Percentiles rank a stretch among this genome's conserved stretches.
Conservation (phyloP, 306 rosid genomes). For the Begonia peltatifolia region DNA sequence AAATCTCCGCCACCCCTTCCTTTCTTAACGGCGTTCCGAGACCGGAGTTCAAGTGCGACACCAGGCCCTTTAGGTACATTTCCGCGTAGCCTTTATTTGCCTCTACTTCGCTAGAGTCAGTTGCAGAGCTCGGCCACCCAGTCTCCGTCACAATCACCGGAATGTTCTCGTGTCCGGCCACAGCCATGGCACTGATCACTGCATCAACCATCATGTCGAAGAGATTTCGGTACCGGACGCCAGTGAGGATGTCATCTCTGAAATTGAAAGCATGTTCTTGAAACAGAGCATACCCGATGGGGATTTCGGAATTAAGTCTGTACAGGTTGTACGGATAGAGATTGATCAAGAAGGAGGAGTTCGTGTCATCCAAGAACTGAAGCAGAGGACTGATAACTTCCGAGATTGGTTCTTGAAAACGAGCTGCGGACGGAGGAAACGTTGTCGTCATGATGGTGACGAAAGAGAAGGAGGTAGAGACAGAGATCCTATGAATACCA, state of each 20-base stretch:
- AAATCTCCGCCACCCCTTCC: conserved; percentile 46
- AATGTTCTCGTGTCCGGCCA: conserved; percentile 40
- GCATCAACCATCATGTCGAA: conserved; percentile 80
- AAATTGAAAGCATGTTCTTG: conserved; percentile 54
- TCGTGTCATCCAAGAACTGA: conserved; percentile 54
- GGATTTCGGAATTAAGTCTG: conserved; percentile 43
- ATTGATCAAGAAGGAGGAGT: conserved; percentile 71
- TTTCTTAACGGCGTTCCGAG: conserved; percentile 54
- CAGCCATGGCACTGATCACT: conserved; percentile 44
- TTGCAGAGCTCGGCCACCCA: conserved; percentile 67
- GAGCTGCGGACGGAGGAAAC: conserved; percentile 73
- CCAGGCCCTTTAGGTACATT: conserved; percentile 49
- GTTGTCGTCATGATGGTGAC: conserved; percentile 25
- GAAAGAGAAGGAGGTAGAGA: conserved; percentile 76
- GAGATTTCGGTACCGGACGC: conserved; percentile 66
- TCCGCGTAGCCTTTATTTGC: conserved; percentile 57
- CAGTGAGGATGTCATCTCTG: conserved; percentile 63
- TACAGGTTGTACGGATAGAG: conserved; percentile 75
- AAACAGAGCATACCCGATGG: conserved; percentile 58
- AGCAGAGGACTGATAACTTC: conserved; percentile 34
- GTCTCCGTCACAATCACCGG: conserved; percentile 70
- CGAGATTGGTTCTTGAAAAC: conserved; percentile 28
- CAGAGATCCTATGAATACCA: conserved; percentile 52
- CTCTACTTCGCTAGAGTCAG: conserved; percentile 30
- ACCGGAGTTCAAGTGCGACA: conserved; percentile 48